phyloP scores from a whole-genome alignment of 2,329 filamentous ascomycete species.

The Stenocarpella maydis region DNA sequence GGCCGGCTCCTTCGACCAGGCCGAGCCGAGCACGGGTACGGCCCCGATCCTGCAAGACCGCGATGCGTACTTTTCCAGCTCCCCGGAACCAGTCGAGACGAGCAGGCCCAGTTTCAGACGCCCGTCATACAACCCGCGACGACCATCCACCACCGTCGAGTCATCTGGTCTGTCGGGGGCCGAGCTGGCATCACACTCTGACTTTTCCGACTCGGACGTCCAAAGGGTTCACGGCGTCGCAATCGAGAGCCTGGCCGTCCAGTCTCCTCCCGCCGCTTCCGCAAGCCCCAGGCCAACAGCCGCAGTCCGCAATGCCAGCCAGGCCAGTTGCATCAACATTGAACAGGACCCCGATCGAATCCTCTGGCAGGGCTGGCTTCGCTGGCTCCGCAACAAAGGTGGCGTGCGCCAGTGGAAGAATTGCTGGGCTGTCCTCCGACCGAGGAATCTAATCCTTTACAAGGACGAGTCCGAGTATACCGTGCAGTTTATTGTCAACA shows the following conservation, averaged over 20 bases:
- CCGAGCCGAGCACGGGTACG: conserved; percentile 32
- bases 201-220: conserved; percentile 78
- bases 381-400: conserved; percentile 81
- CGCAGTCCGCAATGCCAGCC: conserved; percentile 65
- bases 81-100: conserved; percentile 64
- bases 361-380: conserved; percentile 92
- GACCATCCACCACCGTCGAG: conserved; percentile 54
- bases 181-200: conserved; percentile 81
- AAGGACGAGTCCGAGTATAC: conserved; percentile 93
- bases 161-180: conserved; percentile 71
- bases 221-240: conserved; percentile 59
- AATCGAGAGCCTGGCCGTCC: conserved; percentile 57
- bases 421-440: conserved; percentile 89
- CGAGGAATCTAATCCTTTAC: conserved; percentile 86
- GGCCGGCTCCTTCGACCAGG: conserved; percentile 29
- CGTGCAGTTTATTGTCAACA: conserved; percentile 80
- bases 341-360: conserved; percentile 82
- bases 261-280: conserved; percentile 46
- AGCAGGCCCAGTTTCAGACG: conserved; percentile 52
- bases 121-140: conserved; percentile 58
- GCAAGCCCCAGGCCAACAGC: conserved; percentile 45
- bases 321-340: conserved; percentile 64
- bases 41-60: conserved; percentile 41
- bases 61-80: conserved; percentile 63
- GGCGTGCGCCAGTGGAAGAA: conserved; percentile 94